A percentile compares a stretch with the other conserved stretches of the same genome.
phyloP scores from a whole-genome alignment of 129 eudicot genomes.

The Scalesia atractyloides region DNA sequence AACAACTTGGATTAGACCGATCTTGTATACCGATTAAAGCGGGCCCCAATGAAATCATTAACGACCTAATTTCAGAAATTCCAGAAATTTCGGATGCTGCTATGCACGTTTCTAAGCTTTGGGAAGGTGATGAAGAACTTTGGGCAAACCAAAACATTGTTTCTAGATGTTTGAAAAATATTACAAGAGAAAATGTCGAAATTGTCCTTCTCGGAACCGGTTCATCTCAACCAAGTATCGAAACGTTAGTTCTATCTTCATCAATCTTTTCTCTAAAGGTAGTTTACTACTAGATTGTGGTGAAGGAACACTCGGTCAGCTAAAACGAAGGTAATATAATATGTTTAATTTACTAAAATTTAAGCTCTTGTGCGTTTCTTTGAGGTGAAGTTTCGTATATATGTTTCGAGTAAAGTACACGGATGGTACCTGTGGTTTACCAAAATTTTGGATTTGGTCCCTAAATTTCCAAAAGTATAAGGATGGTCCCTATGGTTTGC shows the following conservation, averaged over 20 bases:
- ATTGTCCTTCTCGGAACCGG: constrained; percentile 96
- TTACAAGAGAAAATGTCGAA: constrained; percentile 83
- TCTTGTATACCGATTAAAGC: constrained; percentile 51
- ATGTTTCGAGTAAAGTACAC: too few species aligned
- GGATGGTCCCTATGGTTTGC: too few species aligned
- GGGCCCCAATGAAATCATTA: constrained; percentile 41
- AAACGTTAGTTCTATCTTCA: constrained; percentile 79
- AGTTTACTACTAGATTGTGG: constrained; percentile 85
- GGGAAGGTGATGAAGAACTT: constrained; percentile 67
- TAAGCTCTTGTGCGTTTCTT: too few species aligned
- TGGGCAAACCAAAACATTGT: constrained; percentile 51
- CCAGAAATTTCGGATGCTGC: constrained; percentile 85
- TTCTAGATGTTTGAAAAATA: constrained; percentile 70
- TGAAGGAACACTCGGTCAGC: constrained; percentile 93
- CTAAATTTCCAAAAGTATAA: too few species aligned
- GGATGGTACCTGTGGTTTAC: too few species aligned
- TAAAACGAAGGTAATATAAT: constrained; percentile 68
- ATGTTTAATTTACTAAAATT: too few species aligned
- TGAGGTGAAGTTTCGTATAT: too few species aligned
- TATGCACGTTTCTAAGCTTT: constrained; percentile 53
- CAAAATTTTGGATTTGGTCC: too few species aligned
- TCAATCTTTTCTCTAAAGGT: constrained; percentile 88
- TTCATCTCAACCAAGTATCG: constrained; percentile 95
- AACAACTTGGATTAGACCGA: constrained; percentile 79
- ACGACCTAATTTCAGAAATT: constrained; percentile 57